Evolutionary conservation across 768 basidiomycete genomes (phyloP), one percentile per base, ranked within the genome.

Genomic region (Tremella yokohamensis): DNA sequence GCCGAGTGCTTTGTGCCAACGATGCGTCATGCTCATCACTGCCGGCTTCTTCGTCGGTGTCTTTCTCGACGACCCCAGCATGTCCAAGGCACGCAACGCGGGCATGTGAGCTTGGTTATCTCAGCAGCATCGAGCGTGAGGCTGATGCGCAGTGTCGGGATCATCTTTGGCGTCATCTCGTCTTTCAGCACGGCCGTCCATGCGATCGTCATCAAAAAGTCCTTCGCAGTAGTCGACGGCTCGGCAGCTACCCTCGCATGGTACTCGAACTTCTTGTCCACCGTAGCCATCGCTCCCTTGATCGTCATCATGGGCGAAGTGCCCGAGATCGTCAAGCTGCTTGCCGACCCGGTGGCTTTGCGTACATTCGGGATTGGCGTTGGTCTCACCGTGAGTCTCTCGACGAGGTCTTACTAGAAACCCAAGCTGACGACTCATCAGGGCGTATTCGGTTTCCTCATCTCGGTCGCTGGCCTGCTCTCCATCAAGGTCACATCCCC

Each of bases 401-500:
- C 12, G 18, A 18, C 55, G 34, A 6, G 4, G 6, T 11, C 6
- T 11, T 6, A 34, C 29, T 34, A 4, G 29, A 34, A 6, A 11
- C 29, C 29, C 11, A 11, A 34, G 29, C 29, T 34, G 29, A 34
- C 11, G 29, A 34, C 29, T 11, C 8, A 59, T 11, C 8, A 59
- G 57, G 70, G 70, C 11, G 24, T 66, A 34, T 69, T 72, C 52
- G 93, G 93, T 8, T 98, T 96, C 82, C 78, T 93, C 66, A 96
- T 98, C 84, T 90, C 88, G 78, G 83, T 98, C 54, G 92, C 93
- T 11, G 89, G 89, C 62, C 79, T 93, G 60, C 81, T 98, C 25
- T 92, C 89, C 22, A 96, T 98, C 81, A 93, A 98, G 76, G 88
- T 97, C 61, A 98, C 93, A 8, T 94, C 91, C 0, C 93, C 93